Conservation (phyloP, 1,284 basidiomycete genomes). For the Cystobasidiaceae sp. region DNA sequence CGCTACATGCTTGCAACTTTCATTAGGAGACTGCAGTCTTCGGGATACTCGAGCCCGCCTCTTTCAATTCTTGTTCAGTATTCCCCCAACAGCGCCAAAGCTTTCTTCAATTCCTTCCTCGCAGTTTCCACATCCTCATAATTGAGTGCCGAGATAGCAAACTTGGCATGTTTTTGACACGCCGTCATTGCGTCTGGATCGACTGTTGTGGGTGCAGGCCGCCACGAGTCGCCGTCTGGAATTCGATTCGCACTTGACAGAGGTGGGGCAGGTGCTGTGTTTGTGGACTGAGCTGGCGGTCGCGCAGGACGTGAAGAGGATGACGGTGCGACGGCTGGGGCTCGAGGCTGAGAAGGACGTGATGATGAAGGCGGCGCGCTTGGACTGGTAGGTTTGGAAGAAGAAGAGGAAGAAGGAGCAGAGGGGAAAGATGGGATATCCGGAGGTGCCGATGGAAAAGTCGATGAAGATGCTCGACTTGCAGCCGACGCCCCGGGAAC, state of each 20-base stretch:
- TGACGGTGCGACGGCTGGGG: not conserved
- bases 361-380: not conserved
- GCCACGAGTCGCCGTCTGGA: constrained; percentile 55
- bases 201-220: constrained; percentile 51
- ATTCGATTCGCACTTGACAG: constrained; percentile 53
- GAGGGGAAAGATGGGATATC: not conserved
- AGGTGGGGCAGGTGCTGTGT: no score
- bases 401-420: not conserved
- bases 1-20: no score
- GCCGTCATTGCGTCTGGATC: constrained; percentile 62
- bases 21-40: no score
- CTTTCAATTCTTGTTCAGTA: constrained; percentile 31
- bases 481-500: constrained; percentile 1
- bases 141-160: constrained; percentile 83
- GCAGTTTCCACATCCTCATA: constrained; percentile 86
- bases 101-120: constrained; percentile 66
- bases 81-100: constrained; percentile 64
- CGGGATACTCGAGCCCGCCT: no score
- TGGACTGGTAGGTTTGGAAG: not conserved
- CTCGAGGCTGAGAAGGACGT: not conserved
- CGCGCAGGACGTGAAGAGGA: not conserved
- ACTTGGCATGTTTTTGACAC: constrained; percentile 81
- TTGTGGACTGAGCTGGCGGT: constrained; percentile 54
- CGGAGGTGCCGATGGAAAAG: constrained; percentile 30
- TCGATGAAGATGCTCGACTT: not conserved